Evolutionary conservation across 331 rosid genomes (phyloP).

Genomic region (Malus hybrid): DNA sequence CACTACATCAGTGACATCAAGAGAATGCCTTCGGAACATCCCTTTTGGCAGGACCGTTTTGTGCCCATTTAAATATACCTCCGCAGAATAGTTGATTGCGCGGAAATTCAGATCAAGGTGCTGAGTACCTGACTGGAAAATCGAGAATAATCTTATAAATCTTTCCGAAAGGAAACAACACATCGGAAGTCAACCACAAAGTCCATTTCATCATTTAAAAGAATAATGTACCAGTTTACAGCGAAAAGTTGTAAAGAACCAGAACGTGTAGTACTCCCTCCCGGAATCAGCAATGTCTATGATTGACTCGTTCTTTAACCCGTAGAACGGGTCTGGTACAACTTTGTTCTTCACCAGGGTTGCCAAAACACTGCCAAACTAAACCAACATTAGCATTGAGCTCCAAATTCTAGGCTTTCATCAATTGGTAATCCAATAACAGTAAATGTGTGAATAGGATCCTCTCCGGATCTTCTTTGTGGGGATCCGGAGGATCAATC

Average conservation of each 20-base stretch:
- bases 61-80: conserved; percentile 78
- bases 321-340: conserved; percentile 83
- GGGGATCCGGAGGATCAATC: too few relatives aligned
- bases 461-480: too few relatives aligned
- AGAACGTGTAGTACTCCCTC: conserved; percentile 76
- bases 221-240: conserved; percentile 50
- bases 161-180: too few relatives aligned
- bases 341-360: conserved; percentile 76
- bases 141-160: not conserved
- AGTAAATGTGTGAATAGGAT: not conserved
- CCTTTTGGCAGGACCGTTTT: conserved; percentile 61
- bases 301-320: conserved; percentile 59
- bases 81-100: conserved; percentile 82
- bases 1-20: conserved; percentile 73
- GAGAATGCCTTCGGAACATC: conserved; percentile 87
- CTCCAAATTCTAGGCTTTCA: not conserved
- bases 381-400: not conserved
- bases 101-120: conserved; percentile 84
- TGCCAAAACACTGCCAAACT: conserved; percentile 57
- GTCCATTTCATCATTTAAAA: not conserved
- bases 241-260: conserved; percentile 73
- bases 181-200: not conserved
- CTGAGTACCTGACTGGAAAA: conserved; percentile 55
- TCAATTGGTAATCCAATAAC: not conserved
- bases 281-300: conserved; percentile 92